Percentiles rank a stretch among this genome's conserved stretches.
phyloP scores from a whole-genome alignment of 2,329 filamentous ascomycete species.

The Leptosphaerulina australis region DNA sequence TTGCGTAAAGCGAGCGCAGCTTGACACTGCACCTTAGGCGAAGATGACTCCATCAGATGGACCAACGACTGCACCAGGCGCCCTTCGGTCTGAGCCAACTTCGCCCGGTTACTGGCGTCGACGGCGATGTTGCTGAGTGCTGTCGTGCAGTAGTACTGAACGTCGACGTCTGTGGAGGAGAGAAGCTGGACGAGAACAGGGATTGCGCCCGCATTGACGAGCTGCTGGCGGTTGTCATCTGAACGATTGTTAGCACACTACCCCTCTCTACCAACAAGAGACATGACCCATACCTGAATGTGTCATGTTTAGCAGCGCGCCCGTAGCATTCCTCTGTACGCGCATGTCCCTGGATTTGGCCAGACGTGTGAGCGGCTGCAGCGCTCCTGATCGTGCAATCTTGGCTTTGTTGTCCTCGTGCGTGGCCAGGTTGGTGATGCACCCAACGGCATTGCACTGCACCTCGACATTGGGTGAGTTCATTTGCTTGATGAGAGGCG shows the following conservation, averaged over 20 bases:
- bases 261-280: background rate
- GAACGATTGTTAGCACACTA: conserved; percentile 29
- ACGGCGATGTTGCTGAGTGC: conserved; percentile 98
- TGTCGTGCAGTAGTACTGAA: conserved; percentile 99
- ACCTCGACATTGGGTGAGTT: conserved; percentile 97
- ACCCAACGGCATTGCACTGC: conserved; percentile 98
- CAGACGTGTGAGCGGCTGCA: conserved; percentile 86
- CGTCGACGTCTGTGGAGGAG: conserved; percentile 90
- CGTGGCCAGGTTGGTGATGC: conserved; percentile 96
- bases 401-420: conserved; percentile 99
- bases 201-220: conserved; percentile 97
- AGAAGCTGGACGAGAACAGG: conserved; percentile 95
- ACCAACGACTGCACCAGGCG: conserved; percentile 93
- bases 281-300: conserved; percentile 75
- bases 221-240: conserved; percentile 98
- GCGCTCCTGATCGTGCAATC: conserved; percentile 91
- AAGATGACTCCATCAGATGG: conserved; percentile 95
- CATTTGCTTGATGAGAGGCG: conserved; percentile 96
- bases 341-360: conserved; percentile 99
- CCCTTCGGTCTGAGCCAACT: conserved; percentile 86
- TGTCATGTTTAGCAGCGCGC: conserved; percentile 97
- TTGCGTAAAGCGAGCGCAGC: conserved; percentile 93
- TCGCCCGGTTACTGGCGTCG: conserved; percentile 86
- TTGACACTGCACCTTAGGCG: conserved; percentile 92
- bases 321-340: conserved; percentile 95